A percentile compares a stretch with the other conserved stretches of the same genome.
These are phyloP conservation scores for Musa balbisiana DNA, from an alignment of 202 grass and related monocot genomes.

Conservation along the genomic window DNA sequence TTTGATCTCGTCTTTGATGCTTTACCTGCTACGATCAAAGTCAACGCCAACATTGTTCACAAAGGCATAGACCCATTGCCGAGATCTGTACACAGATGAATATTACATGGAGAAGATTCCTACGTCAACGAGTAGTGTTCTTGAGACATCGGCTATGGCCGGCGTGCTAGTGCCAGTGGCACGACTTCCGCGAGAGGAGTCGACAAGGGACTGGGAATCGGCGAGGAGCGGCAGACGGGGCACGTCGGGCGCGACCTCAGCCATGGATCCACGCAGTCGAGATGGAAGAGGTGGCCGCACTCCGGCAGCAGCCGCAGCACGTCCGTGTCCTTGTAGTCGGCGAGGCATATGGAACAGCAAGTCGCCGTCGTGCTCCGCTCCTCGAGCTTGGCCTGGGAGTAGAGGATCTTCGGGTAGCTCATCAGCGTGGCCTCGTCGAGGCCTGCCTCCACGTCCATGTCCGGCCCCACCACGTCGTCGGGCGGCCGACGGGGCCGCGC, in stretches of 20 bases:
- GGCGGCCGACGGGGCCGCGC: neutral
- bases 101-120: neutral
- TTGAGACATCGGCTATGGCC: neutral
- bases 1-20: too few species aligned
- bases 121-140: neutral
- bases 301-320: constrained; percentile 21
- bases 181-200: constrained; percentile 10
- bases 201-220: neutral
- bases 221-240: constrained; percentile 21
- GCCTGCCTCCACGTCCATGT: neutral
- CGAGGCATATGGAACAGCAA: constrained; percentile 33
- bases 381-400: constrained; percentile 8
- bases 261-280: constrained; percentile 33
- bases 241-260: constrained; percentile 19
- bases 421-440: constrained; percentile 17
- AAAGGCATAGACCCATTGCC: neutral
- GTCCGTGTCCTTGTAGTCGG: constrained; percentile 5
- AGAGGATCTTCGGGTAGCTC: constrained; percentile 10
- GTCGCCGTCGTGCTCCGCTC: constrained; percentile 3
- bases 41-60: too few species aligned
- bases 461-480: neutral
- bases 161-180: neutral
- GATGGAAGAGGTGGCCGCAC: constrained; percentile 29
- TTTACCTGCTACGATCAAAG: too few species aligned
- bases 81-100: neutral